Evolutionary conservation across 2,329 filamentous ascomycete species (phyloP).

Genomic region (Plenodomus tracheiphilus): DNA sequence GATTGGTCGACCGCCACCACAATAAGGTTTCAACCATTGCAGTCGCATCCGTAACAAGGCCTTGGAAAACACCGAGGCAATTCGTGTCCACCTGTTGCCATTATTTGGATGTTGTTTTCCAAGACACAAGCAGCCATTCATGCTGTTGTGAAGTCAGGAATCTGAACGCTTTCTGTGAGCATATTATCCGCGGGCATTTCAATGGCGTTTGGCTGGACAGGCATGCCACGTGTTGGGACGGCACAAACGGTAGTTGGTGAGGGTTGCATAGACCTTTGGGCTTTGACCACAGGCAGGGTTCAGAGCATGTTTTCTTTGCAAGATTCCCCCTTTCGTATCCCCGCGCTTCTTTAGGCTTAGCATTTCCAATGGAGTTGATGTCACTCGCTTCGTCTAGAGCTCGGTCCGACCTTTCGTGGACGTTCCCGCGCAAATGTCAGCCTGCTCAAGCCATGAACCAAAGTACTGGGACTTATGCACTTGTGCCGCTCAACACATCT

Average conservation of each 20-base stretch:
- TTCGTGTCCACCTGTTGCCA: neutral
- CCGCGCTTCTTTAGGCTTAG: conserved; percentile 7
- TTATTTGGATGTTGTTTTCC: neutral
- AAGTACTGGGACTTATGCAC: neutral
- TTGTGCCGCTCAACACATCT: conserved; percentile 3
- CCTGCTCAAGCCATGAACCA: neutral
- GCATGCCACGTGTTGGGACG: conserved; percentile 7
- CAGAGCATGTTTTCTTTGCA: conserved; percentile 7
- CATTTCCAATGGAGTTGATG: conserved; percentile 6
- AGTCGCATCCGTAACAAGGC: neutral
- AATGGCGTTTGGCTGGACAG: conserved; percentile 9
- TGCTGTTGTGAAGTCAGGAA: conserved; percentile 2
- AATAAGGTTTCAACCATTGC: neutral
- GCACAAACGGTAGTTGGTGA: conserved; percentile 5
- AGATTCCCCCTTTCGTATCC: conserved; percentile 21
- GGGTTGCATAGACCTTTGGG: neutral
- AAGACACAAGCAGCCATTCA: conserved; percentile 4
- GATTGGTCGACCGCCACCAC: conserved; percentile 31
- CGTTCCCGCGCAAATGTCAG: conserved; percentile 4
- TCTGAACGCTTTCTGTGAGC: conserved; percentile 6
- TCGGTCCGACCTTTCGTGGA: neutral
- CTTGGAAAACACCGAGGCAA: too few relatives aligned
- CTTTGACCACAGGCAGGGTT: neutral
- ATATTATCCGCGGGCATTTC: conserved; percentile 16
- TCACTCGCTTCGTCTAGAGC: neutral